These are phyloP conservation scores for Kazachstania bromeliacearum DNA, from an alignment of 805 yeast genomes.

Conservation along the genomic window DNA sequence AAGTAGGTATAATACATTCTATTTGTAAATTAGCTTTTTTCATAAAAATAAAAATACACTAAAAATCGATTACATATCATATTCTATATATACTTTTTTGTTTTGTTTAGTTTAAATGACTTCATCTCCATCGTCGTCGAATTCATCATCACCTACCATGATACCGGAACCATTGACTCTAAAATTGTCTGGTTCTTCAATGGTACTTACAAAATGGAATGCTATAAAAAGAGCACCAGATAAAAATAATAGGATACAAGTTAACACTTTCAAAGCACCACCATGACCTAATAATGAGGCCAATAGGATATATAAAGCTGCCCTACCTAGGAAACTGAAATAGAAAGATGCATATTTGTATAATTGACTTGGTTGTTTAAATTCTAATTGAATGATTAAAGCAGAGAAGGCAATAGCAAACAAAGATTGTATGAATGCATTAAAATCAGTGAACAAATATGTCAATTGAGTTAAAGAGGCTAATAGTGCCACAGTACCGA, in stretches of 20 bases:
- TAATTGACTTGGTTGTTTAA: conserved; percentile 46
- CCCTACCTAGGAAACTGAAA: conserved; percentile 54
- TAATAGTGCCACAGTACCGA: conserved; percentile 44
- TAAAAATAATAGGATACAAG: conserved; percentile 48
- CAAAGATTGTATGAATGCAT: conserved; percentile 47
- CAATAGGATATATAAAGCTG: conserved; percentile 29
- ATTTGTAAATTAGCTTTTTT: not conserved
- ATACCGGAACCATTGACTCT: conserved; percentile 40
- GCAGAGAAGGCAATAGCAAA: conserved; percentile 48
- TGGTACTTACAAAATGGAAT: conserved; percentile 63
- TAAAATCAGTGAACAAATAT: conserved; percentile 17
- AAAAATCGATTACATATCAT: not conserved
- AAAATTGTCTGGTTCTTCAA: conserved; percentile 79
- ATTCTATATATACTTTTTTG: too few relatives aligned
- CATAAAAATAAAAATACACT: not conserved
- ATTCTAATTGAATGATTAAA: conserved; percentile 38
- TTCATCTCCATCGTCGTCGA: conserved; percentile 11
- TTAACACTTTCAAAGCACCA: conserved; percentile 45
- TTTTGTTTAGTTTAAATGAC: conserved; percentile 5
- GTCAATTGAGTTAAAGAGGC: conserved; percentile 18
- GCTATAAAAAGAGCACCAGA: conserved; percentile 51
- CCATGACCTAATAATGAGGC: conserved; percentile 50
- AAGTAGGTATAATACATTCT: not conserved
- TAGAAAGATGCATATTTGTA: conserved; percentile 57
- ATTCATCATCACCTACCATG: conserved; percentile 31